A percentile compares a stretch with the other conserved stretches of the same genome.
Conservation (phyloP, 768 basidiomycete species). For the Amanita pallidorosea region DNA sequence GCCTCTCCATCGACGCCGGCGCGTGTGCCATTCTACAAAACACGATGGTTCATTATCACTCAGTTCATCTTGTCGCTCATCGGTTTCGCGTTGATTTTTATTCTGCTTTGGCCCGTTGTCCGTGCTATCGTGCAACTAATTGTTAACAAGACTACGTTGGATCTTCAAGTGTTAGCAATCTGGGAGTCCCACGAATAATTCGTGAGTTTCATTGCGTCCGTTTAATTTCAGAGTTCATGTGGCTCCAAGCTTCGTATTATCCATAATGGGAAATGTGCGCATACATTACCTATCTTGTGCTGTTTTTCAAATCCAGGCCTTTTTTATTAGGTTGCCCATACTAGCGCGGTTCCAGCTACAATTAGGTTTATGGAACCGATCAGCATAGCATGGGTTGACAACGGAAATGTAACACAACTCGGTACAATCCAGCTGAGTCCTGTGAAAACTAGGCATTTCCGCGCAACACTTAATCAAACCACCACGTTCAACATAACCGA, state of each 20-base stretch:
- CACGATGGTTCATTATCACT: slow-evolving; percentile 53
- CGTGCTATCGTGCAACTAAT: slow-evolving; percentile 56
- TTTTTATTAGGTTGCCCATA: slow-evolving; percentile 43
- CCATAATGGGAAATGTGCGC: slow-evolving; percentile 37
- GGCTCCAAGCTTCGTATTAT: slow-evolving; percentile 35
- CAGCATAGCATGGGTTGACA: slow-evolving; percentile 46
- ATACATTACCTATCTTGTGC: slow-evolving; percentile 15
- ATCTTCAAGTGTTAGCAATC: slow-evolving; percentile 43
- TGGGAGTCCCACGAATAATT: slow-evolving; percentile 40
- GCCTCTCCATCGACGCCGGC: slow-evolving; percentile 11
- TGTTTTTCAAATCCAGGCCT: neutral
- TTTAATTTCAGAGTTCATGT: neutral
- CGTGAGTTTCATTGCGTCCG: slow-evolving; percentile 27
- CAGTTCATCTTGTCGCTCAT: slow-evolving; percentile 37
- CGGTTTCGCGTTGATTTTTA: slow-evolving; percentile 54
- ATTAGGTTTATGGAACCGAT: slow-evolving; percentile 52
- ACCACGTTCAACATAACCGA: slow-evolving; percentile 48
- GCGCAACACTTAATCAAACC: slow-evolving; percentile 52
- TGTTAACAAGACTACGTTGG: slow-evolving; percentile 42
- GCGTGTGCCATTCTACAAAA: slow-evolving; percentile 44
- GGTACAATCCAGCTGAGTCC: slow-evolving; percentile 39
- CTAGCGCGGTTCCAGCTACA: slow-evolving; percentile 52
- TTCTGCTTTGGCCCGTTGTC: slow-evolving; percentile 59
- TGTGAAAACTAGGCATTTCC: slow-evolving; percentile 40
- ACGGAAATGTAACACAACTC: slow-evolving; percentile 34